Evolutionary conservation across 129 eudicot species (phyloP).

Genomic region (Daucus carota): DNA sequence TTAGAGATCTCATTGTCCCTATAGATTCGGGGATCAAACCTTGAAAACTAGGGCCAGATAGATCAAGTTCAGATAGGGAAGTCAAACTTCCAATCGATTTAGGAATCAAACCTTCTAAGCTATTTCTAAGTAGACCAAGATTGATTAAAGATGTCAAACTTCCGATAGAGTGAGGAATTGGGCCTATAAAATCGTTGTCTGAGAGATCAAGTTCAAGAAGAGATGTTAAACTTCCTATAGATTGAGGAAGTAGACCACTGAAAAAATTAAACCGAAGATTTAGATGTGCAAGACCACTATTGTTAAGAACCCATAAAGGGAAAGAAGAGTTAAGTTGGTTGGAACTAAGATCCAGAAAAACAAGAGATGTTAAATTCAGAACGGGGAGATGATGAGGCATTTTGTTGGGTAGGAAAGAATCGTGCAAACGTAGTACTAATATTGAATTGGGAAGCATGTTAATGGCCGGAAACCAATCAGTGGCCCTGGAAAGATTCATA

Average conservation of each 20-base stretch:
- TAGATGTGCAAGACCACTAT: background rate
- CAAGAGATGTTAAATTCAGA: background rate
- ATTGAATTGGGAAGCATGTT: background rate
- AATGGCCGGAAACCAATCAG: background rate
- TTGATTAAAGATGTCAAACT: too few species aligned
- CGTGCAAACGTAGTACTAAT: background rate
- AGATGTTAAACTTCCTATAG: too few species aligned
- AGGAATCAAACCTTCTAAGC: background rate
- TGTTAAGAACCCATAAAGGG: background rate
- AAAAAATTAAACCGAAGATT: background rate
- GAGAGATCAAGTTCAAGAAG: too few species aligned
- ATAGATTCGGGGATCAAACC: too few species aligned
- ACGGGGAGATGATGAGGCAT: background rate
- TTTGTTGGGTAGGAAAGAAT: background rate
- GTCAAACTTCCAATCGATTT: background rate
- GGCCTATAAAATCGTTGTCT: too few species aligned
- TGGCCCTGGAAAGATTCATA: background rate
- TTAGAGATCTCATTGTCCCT: background rate
- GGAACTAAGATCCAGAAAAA: background rate
- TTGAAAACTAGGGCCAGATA: background rate
- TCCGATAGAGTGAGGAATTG: too few species aligned
- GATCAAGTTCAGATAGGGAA: conserved; percentile 10
- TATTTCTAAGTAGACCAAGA: too few species aligned
- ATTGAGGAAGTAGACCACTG: background rate
- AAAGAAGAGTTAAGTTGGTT: background rate